phyloP scores from a whole-genome alignment of 805 yeast genomes.

The Ogataea pini region DNA sequence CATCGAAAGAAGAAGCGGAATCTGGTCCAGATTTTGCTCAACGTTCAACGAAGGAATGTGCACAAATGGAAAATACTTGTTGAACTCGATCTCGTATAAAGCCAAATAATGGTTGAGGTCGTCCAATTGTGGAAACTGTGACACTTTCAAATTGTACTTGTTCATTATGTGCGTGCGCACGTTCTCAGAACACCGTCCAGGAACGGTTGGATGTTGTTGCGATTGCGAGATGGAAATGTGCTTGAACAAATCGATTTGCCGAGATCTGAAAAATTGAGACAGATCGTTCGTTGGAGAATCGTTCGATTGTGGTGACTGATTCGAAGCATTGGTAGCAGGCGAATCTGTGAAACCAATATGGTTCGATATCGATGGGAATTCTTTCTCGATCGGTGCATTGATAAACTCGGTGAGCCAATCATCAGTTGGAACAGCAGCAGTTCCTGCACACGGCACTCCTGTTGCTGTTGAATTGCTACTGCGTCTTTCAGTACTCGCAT shows the following conservation, averaged over 20 bases:
- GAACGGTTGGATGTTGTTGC: constrained; percentile 30
- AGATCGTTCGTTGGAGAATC: constrained; percentile 45
- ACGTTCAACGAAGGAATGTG: constrained; percentile 63
- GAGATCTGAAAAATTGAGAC: constrained; percentile 58
- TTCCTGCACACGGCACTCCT: constrained; percentile 2
- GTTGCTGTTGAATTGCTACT: neutral
- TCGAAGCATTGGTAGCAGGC: constrained; percentile 33
- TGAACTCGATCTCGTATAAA: constrained; percentile 76
- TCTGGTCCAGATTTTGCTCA: constrained; percentile 49
- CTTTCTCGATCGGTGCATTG: constrained; percentile 62
- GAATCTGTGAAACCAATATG: constrained; percentile 59
- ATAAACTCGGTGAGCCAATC: constrained; percentile 75
- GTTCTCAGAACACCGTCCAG: constrained; percentile 48
- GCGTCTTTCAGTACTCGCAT: neutral
- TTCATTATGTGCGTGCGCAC: constrained; percentile 55
- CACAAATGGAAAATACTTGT: constrained; percentile 80
- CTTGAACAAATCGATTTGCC: constrained; percentile 67
- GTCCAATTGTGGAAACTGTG: constrained; percentile 70
- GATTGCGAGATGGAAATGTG: constrained; percentile 37
- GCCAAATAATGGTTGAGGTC: constrained; percentile 76
- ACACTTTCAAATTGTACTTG: constrained; percentile 52
- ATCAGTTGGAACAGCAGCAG: constrained; percentile 27
- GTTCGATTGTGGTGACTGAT: constrained; percentile 35
- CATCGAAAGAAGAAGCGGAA: constrained; percentile 74
- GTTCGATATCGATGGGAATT: constrained; percentile 52